Conservation (phyloP, 139 green algal genomes). For the Chlamydomonas applanata region DNA sequence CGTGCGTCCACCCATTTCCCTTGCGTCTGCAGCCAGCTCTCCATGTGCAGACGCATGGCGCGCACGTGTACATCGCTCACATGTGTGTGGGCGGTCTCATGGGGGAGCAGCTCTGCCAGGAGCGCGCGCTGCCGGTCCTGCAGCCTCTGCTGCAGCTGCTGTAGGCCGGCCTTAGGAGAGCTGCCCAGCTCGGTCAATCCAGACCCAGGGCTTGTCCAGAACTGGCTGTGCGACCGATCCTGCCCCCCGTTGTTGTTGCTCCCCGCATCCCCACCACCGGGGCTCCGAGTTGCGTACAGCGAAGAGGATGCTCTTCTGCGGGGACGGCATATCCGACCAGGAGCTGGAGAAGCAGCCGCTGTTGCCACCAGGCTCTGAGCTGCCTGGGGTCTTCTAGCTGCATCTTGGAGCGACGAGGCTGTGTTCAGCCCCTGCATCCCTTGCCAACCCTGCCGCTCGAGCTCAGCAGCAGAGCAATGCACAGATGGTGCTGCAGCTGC, state of each 20-base stretch:
- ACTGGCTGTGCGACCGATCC: not conserved
- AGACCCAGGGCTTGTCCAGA: not conserved
- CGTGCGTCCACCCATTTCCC: not conserved
- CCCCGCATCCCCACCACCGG: too few species aligned
- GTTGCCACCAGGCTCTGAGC: too few species aligned
- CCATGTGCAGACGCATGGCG: not conserved
- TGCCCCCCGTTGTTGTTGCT: not conserved
- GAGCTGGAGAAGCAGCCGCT: too few species aligned
- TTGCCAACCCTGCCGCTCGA: too few species aligned
- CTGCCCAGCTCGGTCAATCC: not conserved
- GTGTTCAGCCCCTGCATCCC: too few species aligned
- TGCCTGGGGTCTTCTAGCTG: too few species aligned
- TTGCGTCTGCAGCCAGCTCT: not conserved
- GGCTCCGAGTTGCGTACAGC: too few species aligned
- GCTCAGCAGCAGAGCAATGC: too few species aligned
- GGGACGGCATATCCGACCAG: too few species aligned
- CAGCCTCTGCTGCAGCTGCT: constrained; percentile 5
- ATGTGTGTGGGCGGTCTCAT: not conserved
- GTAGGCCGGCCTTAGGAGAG: not conserved
- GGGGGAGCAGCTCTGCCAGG: not conserved
- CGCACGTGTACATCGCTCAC: not conserved
- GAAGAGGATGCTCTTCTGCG: too few species aligned
- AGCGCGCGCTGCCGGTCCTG: not conserved
- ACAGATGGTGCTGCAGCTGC: too few species aligned
- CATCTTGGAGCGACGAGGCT: too few species aligned